A percentile compares a stretch with the other conserved stretches of the same genome.
Evolutionary conservation across 306 rosid species (phyloP).

Genomic region (Trifolium repens): DNA sequence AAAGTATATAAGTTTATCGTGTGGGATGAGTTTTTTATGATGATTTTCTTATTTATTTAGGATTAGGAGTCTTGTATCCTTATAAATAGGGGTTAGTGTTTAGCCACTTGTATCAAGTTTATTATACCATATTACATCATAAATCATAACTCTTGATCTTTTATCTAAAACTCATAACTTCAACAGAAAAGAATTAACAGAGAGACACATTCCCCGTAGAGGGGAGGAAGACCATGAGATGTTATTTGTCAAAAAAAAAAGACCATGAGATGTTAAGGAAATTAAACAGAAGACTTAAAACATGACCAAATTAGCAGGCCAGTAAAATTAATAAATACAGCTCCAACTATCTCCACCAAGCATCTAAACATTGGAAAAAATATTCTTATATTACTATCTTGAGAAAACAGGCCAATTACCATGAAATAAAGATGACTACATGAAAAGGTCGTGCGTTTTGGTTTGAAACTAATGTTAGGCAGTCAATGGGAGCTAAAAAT

Average conservation of each 20-base stretch:
- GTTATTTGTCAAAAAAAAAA: too few species aligned
- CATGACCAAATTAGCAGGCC: not conserved
- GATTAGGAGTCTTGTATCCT: not conserved
- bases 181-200: not conserved
- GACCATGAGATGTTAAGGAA: conserved; percentile 14
- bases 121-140: not conserved
- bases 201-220: conserved; percentile 11
- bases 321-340: conserved; percentile 4
- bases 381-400: not conserved
- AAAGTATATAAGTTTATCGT: not conserved
- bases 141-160: not conserved
- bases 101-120: not conserved
- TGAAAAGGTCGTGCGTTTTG: conserved; percentile 20
- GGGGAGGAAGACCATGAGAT: conserved; percentile 25
- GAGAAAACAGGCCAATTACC: conserved; percentile 17
- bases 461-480: not conserved
- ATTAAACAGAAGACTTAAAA: conserved; percentile 8
- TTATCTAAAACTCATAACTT: not conserved
- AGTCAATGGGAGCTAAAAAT: not conserved
- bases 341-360: conserved; percentile 17
- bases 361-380: not conserved
- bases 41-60: not conserved
- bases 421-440: not conserved
- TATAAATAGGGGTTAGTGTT: not conserved
- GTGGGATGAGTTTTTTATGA: not conserved